These are phyloP conservation scores for Cytospora mali DNA, from an alignment of 2,329 filamentous ascomycete species.

Conservation along the genomic window DNA sequence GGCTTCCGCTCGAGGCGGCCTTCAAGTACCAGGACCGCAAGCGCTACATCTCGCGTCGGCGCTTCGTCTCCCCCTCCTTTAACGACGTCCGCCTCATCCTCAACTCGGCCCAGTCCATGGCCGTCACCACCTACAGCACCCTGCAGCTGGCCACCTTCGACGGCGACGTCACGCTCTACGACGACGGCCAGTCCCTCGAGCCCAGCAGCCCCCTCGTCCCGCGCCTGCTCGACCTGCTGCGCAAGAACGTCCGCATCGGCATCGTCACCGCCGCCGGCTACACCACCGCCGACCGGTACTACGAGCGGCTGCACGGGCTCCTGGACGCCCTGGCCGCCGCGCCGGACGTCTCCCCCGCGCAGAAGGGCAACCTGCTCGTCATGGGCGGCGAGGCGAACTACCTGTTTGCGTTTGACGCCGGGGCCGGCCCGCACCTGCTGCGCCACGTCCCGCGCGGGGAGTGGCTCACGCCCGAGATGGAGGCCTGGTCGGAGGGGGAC, in stretches of 20 bases:
- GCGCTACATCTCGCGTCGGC: slow-evolving; percentile 83
- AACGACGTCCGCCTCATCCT: slow-evolving; percentile 93
- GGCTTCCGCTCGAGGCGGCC: slow-evolving; percentile 81
- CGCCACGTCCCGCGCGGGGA: slow-evolving; percentile 64
- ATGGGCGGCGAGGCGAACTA: slow-evolving; percentile 98
- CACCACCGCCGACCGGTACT: slow-evolving; percentile 83
- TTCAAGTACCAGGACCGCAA: slow-evolving; percentile 88
- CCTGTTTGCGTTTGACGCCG: slow-evolving; percentile 76
- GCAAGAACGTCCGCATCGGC: slow-evolving; percentile 78
- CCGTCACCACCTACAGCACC: slow-evolving; percentile 72
- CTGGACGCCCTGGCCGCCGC: slow-evolving; percentile 74
- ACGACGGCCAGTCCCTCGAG: slow-evolving; percentile 80
- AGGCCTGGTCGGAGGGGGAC: slow-evolving; percentile 72
- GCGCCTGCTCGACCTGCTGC: slow-evolving; percentile 69
- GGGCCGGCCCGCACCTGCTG: slow-evolving; percentile 65
- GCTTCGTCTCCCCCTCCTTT: slow-evolving; percentile 95
- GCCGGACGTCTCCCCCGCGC: slow-evolving; percentile 59
- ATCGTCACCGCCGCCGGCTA: slow-evolving; percentile 98
- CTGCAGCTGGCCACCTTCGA: slow-evolving; percentile 93
- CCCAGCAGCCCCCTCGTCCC: slow-evolving; percentile 76
- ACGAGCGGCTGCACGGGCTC: slow-evolving; percentile 82
- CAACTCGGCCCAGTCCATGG: slow-evolving; percentile 94
- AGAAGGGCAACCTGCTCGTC: slow-evolving; percentile 81
- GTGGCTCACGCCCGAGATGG: slow-evolving; percentile 81
- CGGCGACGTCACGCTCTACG: slow-evolving; percentile 95